A percentile compares a stretch with the other conserved stretches of the same genome.
Evolutionary conservation across 2,329 filamentous ascomycete genomes (phyloP).

Genomic region (Diaporthe humulicola): DNA sequence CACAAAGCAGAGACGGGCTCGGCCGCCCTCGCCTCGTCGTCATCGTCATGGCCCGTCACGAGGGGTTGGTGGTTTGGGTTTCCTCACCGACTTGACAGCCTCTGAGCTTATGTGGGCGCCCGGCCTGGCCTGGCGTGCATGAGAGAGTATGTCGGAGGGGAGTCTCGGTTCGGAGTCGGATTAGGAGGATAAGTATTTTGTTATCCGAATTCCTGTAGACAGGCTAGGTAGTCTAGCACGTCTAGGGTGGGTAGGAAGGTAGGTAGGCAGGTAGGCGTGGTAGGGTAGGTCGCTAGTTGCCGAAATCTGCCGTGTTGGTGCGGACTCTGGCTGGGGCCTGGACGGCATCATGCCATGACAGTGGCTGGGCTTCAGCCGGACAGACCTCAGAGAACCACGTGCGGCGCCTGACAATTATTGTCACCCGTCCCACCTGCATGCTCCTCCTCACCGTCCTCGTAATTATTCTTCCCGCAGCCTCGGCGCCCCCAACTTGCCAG

Average conservation of each 20-base stretch:
- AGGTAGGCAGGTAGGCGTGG: background rate
- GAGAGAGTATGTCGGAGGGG: background rate
- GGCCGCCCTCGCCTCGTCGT: constrained; percentile 10
- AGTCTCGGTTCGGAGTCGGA: constrained; percentile 14
- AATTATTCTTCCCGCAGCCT: background rate
- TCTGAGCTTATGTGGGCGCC: constrained; percentile 17
- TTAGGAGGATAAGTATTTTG: background rate
- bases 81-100: constrained; percentile 31
- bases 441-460: background rate
- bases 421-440: background rate
- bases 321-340: background rate
- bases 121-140: constrained; percentile 8
- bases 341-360: background rate
- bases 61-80: constrained; percentile 20
- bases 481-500: background rate
- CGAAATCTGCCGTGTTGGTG: background rate
- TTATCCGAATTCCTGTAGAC: background rate
- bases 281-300: background rate
- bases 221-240: no score
- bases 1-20: constrained; percentile 18
- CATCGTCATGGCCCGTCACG: background rate
- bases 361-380: background rate
- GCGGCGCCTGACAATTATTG: background rate
- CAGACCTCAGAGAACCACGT: background rate
- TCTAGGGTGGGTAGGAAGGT: no score